Conservation (phyloP, 805 yeast species). For the Yarrowia phangngaensis region DNA sequence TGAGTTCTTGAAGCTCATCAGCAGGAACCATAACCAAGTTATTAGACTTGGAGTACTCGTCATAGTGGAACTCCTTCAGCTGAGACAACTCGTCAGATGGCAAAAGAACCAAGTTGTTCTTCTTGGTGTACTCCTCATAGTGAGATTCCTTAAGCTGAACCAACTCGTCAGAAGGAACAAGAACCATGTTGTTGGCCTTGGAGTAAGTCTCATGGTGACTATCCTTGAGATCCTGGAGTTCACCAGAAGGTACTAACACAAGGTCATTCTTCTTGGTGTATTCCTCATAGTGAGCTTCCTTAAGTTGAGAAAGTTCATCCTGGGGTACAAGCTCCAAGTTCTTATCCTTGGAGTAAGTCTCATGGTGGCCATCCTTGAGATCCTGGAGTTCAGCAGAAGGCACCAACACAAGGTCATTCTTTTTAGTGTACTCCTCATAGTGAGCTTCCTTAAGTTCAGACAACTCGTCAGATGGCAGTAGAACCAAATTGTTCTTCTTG, state of each 20-base stretch:
- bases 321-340: constrained; percentile 30
- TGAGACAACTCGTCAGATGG: neutral
- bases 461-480: constrained; percentile 23
- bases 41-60: neutral
- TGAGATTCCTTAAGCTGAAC: constrained; percentile 29
- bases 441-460: constrained; percentile 19
- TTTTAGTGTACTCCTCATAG: neutral
- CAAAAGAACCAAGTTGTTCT: neutral
- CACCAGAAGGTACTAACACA: neutral
- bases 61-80: neutral
- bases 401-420: constrained; percentile 34
- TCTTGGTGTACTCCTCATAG: neutral
- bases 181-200: neutral
- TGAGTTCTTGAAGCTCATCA: neutral
- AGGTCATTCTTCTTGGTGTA: neutral
- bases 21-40: neutral
- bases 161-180: constrained; percentile 30
- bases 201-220: neutral
- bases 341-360: constrained; percentile 26
- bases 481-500: neutral
- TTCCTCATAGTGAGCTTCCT: neutral
- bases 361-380: neutral
- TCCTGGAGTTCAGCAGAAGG: neutral
- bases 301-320: constrained; percentile 29
- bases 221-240: neutral